phyloP scores from a whole-genome alignment of 2,329 filamentous ascomycete genomes.

The Nigrospora oryzae region DNA sequence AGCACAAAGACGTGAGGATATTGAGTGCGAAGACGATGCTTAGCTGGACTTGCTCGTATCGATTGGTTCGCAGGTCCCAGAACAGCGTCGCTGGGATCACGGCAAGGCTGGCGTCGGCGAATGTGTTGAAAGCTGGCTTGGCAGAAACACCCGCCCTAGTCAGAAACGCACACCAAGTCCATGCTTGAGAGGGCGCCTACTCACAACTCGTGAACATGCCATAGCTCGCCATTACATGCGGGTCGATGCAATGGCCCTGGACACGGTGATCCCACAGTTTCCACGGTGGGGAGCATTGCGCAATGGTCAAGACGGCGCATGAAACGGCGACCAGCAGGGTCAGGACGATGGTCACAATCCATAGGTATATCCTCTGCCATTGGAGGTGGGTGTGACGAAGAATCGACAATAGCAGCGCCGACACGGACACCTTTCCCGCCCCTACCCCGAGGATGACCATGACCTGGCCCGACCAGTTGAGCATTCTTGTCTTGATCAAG shows the following conservation, averaged over 20 bases:
- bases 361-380: background rate
- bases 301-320: background rate
- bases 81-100: background rate
- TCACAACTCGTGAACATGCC: background rate
- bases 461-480: constrained; percentile 1
- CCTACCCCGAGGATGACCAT: background rate
- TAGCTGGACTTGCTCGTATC: background rate
- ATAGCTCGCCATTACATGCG: background rate
- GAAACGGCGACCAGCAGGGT: background rate
- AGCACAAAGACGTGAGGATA: background rate
- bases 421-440: background rate
- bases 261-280: background rate
- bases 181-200: no score
- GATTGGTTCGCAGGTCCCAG: background rate
- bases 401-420: background rate
- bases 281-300: background rate
- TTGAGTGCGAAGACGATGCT: background rate
- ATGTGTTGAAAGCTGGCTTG: background rate
- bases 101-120: background rate
- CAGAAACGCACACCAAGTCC: background rate
- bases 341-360: background rate
- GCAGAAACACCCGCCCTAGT: background rate
- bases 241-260: background rate
- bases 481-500: background rate
- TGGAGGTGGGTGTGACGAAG: background rate